Conservation (phyloP, 306 rosid genomes). For the Albizia julibrissin region DNA sequence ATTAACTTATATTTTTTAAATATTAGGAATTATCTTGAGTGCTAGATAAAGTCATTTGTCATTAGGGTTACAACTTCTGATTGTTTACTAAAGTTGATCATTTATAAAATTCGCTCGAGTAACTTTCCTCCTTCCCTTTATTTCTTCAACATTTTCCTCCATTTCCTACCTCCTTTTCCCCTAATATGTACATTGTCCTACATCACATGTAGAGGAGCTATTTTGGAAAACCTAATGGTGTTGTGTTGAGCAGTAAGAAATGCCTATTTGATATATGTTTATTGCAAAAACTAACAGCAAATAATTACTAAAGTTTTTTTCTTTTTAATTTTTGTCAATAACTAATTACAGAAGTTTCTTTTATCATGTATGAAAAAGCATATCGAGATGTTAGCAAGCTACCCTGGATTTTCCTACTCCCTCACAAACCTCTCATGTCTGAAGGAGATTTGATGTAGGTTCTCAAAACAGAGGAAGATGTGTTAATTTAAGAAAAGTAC, state of each 20-base stretch:
- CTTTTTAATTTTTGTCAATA: too few relatives aligned
- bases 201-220: background rate
- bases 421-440: background rate
- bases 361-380: background rate
- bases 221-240: background rate
- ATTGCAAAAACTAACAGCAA: background rate
- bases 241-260: background rate
- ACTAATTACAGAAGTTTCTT: background rate
- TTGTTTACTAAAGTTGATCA: background rate
- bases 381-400: background rate
- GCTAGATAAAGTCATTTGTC: background rate
- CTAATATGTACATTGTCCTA: background rate
- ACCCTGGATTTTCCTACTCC: background rate
- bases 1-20: background rate
- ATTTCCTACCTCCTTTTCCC: background rate
- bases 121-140: background rate
- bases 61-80: background rate
- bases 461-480: background rate
- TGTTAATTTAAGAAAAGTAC: background rate
- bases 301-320: background rate
- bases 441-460: background rate
- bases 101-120: background rate
- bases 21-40: background rate
- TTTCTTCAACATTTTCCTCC: background rate
- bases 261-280: background rate